Evolutionary conservation across 805 yeast genomes (phyloP), one percentile per base, ranked within the genome.

Genomic region (Tetrapisispora iriomotensis): DNA sequence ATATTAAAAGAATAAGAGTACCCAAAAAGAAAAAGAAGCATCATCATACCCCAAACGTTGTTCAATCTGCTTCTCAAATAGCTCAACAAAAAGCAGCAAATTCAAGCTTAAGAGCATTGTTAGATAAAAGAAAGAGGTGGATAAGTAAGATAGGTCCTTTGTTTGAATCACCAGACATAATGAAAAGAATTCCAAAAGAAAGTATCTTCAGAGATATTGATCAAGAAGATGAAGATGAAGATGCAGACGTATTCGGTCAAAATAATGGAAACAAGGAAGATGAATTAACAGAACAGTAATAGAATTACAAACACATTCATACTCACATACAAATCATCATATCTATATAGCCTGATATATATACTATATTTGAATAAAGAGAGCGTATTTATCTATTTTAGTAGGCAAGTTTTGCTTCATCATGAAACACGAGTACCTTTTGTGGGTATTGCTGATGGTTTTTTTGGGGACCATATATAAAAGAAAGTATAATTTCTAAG

Each of bases 61-160:
- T 55, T 3, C 43, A 46, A 10, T 40, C 47, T 21, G 61, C 66
- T 14, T 54, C 62, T 6, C 70, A 63, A 43, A 60, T 62, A 12
- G 70, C 67, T 6, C 74, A 77, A 50, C 86, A 77, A 53, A 78
- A 75, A 36, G 84, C 82, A 14, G 82, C 83, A 39, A 83, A 79
- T 58, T 74, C 82, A 10, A 90, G 95, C 3, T 69, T 87, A 42
- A 72, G 79, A 50, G 79, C 90, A 1, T 61, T 90, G 36, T 61
- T 90, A 46, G 96, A 90, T 47, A 92, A 92, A 64, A 74, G 97
- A 39, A 66, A 60, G 40, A 76, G 92, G 50, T 92, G 98, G 98
- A 81, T 88, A 28, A 73, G 72, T 18, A 84, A 80, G 56, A 85
- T 92, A 46, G 97, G 97, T 1, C 86, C 88, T 25, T 70, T 90